Evolutionary conservation across 2,329 filamentous ascomycete species (phyloP), one percentile per base, ranked within the genome.

Genomic region (Fusarium cicatricum): DNA sequence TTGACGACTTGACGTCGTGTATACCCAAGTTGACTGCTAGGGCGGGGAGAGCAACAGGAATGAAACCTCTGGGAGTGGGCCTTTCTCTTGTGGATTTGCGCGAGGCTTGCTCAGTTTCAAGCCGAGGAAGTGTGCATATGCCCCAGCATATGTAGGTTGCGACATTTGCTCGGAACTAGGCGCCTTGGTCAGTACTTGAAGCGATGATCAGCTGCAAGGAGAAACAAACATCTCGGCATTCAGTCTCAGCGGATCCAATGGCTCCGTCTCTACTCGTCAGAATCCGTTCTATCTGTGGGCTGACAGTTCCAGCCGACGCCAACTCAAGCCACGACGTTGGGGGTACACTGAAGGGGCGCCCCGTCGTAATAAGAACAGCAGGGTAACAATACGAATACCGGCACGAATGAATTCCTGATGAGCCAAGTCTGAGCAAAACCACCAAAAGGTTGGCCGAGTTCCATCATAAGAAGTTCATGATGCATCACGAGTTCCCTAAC

Each of bases 201-300:
- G 59, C 19, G 60, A 52, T 57, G 60, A 62, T 63, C 59, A 52
- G 55, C 39, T 46, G 39, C 39, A 43, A 56, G 47, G 53, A 48
- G 41, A 32, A 49, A 48, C 15, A 52, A 31, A 4, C 7, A 23
- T 39, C 51, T 17, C 46, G 47, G 60, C 31, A 60, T 33, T 63
- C 40, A 43, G 23, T 60, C 57, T 56, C 51, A 62, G 46, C 41
- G 12, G 17, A 38, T 23, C 15, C n/a, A 29, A 39, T 19, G 4
- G 17, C 40, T 14, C 11, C 19, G 16, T 17, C 19, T 19, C 32
- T 17, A 8, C 21, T 31, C 15, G 31, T 17, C 31, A 7, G 19
- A 11, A 17, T 26, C 33, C 33, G 16, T 47, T 31, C 32, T 36
- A 37, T 26, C 43, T 47, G 44, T 9, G 34, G 34, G 28, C 34